Evolutionary conservation across 345 rosid genomes (phyloP), one percentile per base, ranked within the genome.

Genomic region (Firmiana major): DNA sequence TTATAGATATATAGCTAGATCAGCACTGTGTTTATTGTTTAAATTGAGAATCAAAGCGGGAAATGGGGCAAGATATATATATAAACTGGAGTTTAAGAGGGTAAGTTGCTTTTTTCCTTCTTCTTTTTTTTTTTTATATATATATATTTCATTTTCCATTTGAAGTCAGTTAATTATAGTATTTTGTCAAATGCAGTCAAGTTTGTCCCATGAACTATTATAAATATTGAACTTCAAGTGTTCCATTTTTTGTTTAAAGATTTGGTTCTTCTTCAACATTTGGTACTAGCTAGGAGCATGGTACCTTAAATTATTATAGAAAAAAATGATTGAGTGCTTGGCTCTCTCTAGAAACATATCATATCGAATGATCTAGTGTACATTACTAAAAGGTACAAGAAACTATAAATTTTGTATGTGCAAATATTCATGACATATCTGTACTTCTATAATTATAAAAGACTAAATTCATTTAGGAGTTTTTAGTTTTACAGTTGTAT

Each of bases 91-190:
- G 73, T 74, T 75, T 38, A 76, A 70, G 76, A 63, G 69, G 79
- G 86, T 86, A 83, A 85, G 88, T 83, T 68, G 17, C 63, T 65
- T 73, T 55, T 73, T 68, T 51, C 65, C 40, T 17, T 34, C 10
- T 68, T 31, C 34, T 46, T 24, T 51, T 46, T 4, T 51, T 3
- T 38, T 3, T 38, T 3, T 38, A 2, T 2, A 38, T 38, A 38
- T 38, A 38, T 38, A 58, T 57, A 45, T 9, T 36, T 73, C 65
- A 26, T 53, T 11, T 73, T 51, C 5, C 54, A 28, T 62, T 54
- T 78, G 22, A 28, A 19, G 62, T 65, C 24, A 43, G 9, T 68
- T 45, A 46, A 45, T 53, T 24, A 42, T 51, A 22, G 63, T 58
- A 42, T 74, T 49, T 75, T 51, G 48, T 71, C 60, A 51, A 60